Conservation (phyloP, 257 asterid genomes). For the Oldenlandia corymbosa region DNA sequence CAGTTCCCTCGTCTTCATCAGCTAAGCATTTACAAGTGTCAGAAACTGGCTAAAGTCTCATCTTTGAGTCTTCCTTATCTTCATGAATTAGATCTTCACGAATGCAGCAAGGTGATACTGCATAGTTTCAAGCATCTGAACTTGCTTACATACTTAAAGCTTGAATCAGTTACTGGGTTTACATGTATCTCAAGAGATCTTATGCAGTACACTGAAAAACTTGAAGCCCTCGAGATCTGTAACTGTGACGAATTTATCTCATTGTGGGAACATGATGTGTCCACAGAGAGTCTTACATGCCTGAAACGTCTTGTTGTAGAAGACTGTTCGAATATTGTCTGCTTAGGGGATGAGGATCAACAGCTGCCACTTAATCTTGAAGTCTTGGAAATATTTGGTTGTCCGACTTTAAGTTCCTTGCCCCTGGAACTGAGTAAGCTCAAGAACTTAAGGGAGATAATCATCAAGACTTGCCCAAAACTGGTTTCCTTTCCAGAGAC, state of each 20-base stretch:
- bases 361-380: conserved; percentile 57
- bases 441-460: conserved; percentile 42
- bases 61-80: conserved; percentile 45
- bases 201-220: conserved; percentile 31
- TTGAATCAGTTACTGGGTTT: conserved; percentile 46
- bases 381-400: conserved; percentile 54
- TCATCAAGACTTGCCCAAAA: conserved; percentile 40
- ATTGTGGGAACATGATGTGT: conserved; percentile 40
- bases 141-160: conserved; percentile 40
- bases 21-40: conserved; percentile 52
- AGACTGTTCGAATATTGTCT: conserved; percentile 44
- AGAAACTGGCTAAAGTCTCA: conserved; percentile 37
- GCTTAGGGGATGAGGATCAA: conserved; percentile 44
- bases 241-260: conserved; percentile 45
- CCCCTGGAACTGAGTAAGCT: conserved; percentile 41
- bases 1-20: conserved; percentile 43
- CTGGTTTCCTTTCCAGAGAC: conserved; percentile 37
- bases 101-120: conserved; percentile 41
- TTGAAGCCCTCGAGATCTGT: conserved; percentile 58
- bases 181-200: conserved; percentile 41
- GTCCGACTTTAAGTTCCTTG: conserved; percentile 35
- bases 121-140: conserved; percentile 39
- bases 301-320: conserved; percentile 54
- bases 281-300: conserved; percentile 29
- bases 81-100: conserved; percentile 43